These are phyloP conservation scores for Tillandsia leiboldiana DNA, from an alignment of 176 grass and related monocot species.

Conservation along the genomic window DNA sequence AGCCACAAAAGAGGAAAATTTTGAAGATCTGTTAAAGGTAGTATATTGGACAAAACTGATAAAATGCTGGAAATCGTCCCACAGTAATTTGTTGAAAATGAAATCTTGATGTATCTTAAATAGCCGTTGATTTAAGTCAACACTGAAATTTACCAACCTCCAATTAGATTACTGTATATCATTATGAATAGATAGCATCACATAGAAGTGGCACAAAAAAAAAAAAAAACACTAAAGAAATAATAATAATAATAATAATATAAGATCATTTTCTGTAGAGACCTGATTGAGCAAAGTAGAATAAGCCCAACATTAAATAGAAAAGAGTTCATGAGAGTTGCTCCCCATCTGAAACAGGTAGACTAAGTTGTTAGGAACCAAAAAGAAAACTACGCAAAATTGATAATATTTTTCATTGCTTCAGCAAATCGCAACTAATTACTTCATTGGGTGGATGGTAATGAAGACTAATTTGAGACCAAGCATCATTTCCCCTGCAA, in stretches of 20 bases:
- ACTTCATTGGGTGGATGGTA: slow-evolving; percentile 99
- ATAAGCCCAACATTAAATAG: slow-evolving; percentile 96
- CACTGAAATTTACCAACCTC: not conserved
- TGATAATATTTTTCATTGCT: not conserved
- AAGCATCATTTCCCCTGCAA: slow-evolving; percentile 98
- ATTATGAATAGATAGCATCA: not conserved
- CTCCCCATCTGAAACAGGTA: slow-evolving; percentile 81
- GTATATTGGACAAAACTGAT: not conserved
- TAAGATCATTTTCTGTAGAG: slow-evolving; percentile 11
- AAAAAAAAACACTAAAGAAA: not conserved
- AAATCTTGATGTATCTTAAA: not conserved
- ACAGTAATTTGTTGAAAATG: too few relatives aligned
- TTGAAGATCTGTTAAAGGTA: not conserved
- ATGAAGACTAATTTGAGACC: slow-evolving; percentile 98
- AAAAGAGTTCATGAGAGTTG: slow-evolving; percentile 95
- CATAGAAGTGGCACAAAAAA: not conserved
- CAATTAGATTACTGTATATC: not conserved
- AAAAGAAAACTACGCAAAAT: slow-evolving; percentile 1
- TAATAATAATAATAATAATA: not conserved
- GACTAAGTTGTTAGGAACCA: slow-evolving; percentile 11
- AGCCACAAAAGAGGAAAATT: not conserved
- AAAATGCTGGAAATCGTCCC: not conserved
- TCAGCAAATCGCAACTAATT: slow-evolving; percentile 19
- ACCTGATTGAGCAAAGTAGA: slow-evolving; percentile 99
- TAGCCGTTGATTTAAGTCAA: not conserved